Base-by-base conservation (phyloP, 1,284 basidiomycete species). In the Melanopsichium pennsylvanicum region DNA sequence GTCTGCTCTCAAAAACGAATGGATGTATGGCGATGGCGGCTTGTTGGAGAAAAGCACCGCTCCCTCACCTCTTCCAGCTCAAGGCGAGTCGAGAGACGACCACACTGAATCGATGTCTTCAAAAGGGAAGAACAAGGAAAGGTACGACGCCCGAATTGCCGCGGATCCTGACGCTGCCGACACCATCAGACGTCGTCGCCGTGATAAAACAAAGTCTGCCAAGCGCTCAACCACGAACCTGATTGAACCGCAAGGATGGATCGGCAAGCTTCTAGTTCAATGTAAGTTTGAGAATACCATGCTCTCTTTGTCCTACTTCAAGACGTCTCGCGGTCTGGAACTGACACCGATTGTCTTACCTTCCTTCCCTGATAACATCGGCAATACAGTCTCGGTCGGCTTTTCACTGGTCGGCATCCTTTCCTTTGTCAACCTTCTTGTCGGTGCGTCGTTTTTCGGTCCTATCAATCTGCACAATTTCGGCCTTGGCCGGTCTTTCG, bases 391-490 rank as follows among this genome's bases (percentile, higher is more conserved):
- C 36, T 63, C 66, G 5, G 50, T 74, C 11, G 72, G 72, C n/a
- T 72, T 72, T 33, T 72, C 61, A 2, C 41, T 74, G 3, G 62
- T 74, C 23, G 72, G 72, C 37, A 71, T 72, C 15, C 31, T 67
- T 3, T 69, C 64, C 23, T 72, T 74, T 19, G 40, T 74, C 52
- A 72, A 69, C 21, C 40, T 74, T 15, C 54, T 74, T 12, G 41
- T 74, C 11, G 67, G 67, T 2, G 47, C 61, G 1, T 56, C 69
- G 5, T 63, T 69, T 18, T 43, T 72, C 25, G 71, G 57, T 3
- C 68, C 71, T 5, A 56, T 72, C 56, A 72, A 72, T 34, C 48
- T 72, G 25, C 55, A 58, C 52, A 74, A 72, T 35, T 66, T 69
- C 29, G 72, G 72, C 5, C 52, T 74, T 1, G 72, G 72, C 7